phyloP scores from a whole-genome alignment of 805 yeast species.

The Cyberlindnera petersonii region DNA sequence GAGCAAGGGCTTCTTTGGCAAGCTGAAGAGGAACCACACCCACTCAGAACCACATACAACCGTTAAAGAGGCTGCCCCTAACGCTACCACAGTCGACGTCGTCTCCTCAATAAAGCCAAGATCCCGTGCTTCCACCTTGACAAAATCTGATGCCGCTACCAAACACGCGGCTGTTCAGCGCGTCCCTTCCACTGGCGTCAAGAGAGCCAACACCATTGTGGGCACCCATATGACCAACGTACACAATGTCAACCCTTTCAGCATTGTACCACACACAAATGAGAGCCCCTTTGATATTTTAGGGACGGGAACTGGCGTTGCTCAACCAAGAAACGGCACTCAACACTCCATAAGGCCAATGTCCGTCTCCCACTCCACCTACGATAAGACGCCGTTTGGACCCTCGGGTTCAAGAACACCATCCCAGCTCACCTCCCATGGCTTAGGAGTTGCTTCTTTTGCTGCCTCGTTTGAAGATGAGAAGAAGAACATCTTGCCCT shows the following conservation, averaged over 20 bases:
- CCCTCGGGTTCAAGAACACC: conserved; percentile 30
- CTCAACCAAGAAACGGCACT: conserved; percentile 8
- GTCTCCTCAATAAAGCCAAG: not conserved
- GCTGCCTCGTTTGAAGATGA: conserved; percentile 28
- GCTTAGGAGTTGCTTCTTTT: conserved; percentile 1
- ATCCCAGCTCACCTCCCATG: conserved; percentile 22
- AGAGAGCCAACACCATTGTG: conserved; percentile 9
- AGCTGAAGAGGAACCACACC: conserved; percentile 4
- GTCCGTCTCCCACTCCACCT: conserved; percentile 1
- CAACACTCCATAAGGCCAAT: conserved; percentile 9
- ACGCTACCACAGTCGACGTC: not conserved
- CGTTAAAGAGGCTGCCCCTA: not conserved
- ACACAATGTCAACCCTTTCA: conserved; percentile 10
- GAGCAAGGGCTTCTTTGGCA: conserved; percentile 2
- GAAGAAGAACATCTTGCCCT: conserved; percentile 47
- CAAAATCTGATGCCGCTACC: not conserved
- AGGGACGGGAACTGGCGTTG: conserved; percentile 9
- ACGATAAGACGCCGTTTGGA: not conserved
- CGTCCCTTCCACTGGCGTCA: not conserved
- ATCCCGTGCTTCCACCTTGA: conserved; percentile 1
- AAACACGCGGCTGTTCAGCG: conserved; percentile 1
- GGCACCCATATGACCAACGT: conserved; percentile 1
- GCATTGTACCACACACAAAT: not conserved
- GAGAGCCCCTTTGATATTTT: conserved; percentile 6
- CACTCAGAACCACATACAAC: conserved; percentile 2